Percentiles rank a stretch among this genome's conserved stretches.
These are phyloP conservation scores for Sporothrix euskadiensis DNA, from an alignment of 2,329 filamentous ascomycete species.

Conservation along the genomic window DNA sequence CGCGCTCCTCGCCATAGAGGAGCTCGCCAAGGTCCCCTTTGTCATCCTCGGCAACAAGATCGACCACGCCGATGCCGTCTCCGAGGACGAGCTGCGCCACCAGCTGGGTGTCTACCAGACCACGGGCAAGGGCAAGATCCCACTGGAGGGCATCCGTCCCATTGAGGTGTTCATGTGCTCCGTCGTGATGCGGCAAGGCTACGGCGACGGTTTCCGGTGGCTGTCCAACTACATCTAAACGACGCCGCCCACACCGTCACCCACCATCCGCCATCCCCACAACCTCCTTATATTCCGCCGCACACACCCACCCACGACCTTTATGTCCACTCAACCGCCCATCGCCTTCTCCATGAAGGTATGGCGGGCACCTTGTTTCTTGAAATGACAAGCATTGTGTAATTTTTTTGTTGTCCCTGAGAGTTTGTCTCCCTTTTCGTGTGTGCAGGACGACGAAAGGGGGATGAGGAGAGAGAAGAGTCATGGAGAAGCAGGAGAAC, in stretches of 20 bases:
- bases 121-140: constrained; percentile 92
- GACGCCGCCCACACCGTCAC: neutral
- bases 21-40: constrained; percentile 92
- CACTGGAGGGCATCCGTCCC: constrained; percentile 81
- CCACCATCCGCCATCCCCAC: neutral
- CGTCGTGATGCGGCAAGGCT: constrained; percentile 96
- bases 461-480: neutral
- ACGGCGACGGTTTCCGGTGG: constrained; percentile 90
- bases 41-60: constrained; percentile 99
- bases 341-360: neutral
- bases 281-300: neutral
- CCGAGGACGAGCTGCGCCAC: constrained; percentile 91
- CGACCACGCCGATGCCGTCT: constrained; percentile 92
- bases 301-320: neutral
- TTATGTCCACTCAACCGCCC: neutral
- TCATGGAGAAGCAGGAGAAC: neutral
- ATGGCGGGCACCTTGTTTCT: constrained; percentile 13
- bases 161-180: constrained; percentile 99
- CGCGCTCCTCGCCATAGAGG: constrained; percentile 93
- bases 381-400: constrained; percentile 13
- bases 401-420: neutral
- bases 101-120: constrained; percentile 94
- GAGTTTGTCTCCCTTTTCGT: neutral
- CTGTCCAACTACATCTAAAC: constrained; percentile 84
- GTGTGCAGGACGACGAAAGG: neutral